Percentiles rank a stretch among this genome's conserved stretches.
These are phyloP conservation scores for Sclerotinia spermophila DNA, from an alignment of 2,329 filamentous ascomycete genomes.

Conservation along the genomic window DNA sequence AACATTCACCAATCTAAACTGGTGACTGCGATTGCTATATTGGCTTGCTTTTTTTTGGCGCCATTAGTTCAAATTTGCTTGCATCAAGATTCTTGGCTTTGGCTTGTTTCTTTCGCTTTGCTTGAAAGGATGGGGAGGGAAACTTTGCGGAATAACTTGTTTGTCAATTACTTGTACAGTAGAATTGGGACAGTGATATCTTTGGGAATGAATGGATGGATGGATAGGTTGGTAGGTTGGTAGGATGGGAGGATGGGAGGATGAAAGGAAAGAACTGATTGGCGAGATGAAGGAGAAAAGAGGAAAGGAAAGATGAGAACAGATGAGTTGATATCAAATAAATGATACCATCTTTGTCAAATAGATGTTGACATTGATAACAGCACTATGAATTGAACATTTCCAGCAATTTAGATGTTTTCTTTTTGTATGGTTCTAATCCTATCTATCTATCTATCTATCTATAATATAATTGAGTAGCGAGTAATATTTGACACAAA, in stretches of 20 bases:
- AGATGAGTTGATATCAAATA: conserved; percentile 5
- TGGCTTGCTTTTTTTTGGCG: conserved; percentile 1
- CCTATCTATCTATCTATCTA: no score
- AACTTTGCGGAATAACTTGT: conserved; percentile 5
- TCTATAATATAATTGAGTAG: no score
- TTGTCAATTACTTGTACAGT: conserved; percentile 11
- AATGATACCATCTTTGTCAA: not conserved
- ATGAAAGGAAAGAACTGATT: not conserved
- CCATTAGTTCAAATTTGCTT: not conserved
- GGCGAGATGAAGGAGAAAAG: not conserved
- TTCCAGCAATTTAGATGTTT: not conserved
- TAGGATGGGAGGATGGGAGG: not conserved
- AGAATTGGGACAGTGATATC: not conserved
- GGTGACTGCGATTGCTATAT: conserved; percentile 4
- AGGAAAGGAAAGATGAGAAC: not conserved
- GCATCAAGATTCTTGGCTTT: conserved; percentile 4
- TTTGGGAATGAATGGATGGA: not conserved
- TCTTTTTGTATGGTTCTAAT: not conserved
- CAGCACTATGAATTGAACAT: not conserved
- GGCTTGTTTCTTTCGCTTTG: conserved; percentile 1
- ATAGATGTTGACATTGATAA: not conserved
- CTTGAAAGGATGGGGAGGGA: not conserved
- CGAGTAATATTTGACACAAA: no score
- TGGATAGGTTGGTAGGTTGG: no score
- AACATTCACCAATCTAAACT: not conserved